Percentiles rank a stretch among this genome's conserved stretches.
phyloP scores from a whole-genome alignment of 257 asterid species.

The Handroanthus guayacan region DNA sequence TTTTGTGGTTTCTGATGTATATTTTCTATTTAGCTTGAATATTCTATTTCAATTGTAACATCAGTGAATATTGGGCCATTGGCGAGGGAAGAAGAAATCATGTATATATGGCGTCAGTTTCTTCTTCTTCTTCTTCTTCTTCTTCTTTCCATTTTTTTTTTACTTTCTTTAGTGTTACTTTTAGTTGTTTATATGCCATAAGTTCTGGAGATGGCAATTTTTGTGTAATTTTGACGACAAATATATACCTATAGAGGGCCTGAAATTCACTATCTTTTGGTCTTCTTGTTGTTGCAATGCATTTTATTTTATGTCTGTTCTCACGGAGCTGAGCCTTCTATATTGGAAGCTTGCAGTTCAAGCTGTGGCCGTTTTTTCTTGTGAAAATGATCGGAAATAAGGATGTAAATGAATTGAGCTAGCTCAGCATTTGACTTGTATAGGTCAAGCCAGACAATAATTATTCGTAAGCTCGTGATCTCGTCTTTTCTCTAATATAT shows the following conservation, averaged over 20 bases:
- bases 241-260: not conserved
- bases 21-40: not conserved
- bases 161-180: not conserved
- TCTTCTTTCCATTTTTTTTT: not conserved
- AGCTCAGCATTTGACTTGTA: no score
- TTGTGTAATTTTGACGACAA: not conserved
- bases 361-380: no score
- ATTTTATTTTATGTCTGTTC: no score
- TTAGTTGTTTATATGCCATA: conserved; percentile 9
- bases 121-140: not conserved
- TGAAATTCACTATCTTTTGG: no score
- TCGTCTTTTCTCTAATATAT: no score
- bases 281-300: no score
- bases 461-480: no score
- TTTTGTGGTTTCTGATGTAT: not conserved
- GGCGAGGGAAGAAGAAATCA: not conserved
- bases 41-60: not conserved
- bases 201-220: not conserved
- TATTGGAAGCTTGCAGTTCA: no score
- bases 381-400: no score
- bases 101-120: not conserved
- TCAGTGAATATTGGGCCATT: not conserved
- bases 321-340: no score
- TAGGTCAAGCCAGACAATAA: no score
- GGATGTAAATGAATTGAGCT: no score